Evolutionary conservation across 176 grass and related monocot species (phyloP).

Genomic region (Triticum monococcum): DNA sequence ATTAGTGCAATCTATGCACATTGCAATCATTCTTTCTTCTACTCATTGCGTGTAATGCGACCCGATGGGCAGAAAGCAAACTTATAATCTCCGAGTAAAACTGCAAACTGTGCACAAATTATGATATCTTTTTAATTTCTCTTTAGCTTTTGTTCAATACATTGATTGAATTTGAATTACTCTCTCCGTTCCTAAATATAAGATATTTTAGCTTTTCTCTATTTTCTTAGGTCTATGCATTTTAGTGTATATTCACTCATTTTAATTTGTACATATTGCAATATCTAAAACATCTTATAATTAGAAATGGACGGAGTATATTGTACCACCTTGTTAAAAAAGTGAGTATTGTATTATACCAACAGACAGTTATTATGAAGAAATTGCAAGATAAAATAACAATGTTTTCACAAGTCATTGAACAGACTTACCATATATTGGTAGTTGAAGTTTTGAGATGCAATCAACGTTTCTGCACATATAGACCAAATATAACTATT

Average conservation of each 20-base stretch:
- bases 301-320: no score
- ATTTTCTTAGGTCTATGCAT: no score
- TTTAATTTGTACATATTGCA: no score
- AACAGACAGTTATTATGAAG: neutral
- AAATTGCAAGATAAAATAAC: neutral
- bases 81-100: neutral
- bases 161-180: neutral
- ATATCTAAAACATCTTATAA: no score
- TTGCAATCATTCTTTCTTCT: neutral
- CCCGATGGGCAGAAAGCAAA: neutral
- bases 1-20: neutral
- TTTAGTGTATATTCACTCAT: no score
- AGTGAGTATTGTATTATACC: no score
- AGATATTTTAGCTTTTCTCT: no score
- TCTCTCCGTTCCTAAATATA: no score
- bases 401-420: neutral
- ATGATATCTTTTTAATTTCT: neutral
- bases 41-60: neutral
- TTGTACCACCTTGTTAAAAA: no score
- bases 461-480: neutral
- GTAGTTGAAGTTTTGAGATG: neutral
- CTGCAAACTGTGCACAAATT: neutral
- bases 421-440: neutral
- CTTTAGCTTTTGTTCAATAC: neutral
- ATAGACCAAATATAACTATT: neutral